Conservation (phyloP, 352 stramenopile species). For the Thalassiosira exigua region DNA sequence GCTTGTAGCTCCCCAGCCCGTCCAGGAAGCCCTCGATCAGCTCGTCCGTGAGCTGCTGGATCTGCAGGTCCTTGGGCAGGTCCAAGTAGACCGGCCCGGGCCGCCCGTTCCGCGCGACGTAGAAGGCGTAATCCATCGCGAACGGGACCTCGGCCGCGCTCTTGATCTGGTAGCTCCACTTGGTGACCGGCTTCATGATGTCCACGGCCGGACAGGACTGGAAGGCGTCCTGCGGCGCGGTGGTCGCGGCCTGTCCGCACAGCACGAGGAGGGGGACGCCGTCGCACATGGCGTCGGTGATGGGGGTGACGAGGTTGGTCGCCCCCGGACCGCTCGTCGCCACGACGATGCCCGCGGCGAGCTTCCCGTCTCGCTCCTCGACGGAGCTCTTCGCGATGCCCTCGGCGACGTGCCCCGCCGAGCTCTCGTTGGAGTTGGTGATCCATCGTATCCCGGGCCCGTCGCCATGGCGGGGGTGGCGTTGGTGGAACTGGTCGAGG, state of each 20-base stretch:
- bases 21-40: constrained; percentile 74
- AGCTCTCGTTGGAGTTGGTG: constrained; percentile 83
- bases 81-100: constrained; percentile 94
- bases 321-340: constrained; percentile 92
- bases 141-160: constrained; percentile 93
- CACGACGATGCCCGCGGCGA: constrained; percentile 89
- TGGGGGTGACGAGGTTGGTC: constrained; percentile 93
- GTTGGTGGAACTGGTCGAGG: constrained; percentile 93
- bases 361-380: constrained; percentile 48
- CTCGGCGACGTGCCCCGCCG: constrained; percentile 77
- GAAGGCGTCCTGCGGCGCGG: constrained; percentile 92
- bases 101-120: constrained; percentile 92
- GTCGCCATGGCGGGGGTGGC: constrained; percentile 71
- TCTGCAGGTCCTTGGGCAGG: constrained; percentile 94
- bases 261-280: constrained; percentile 94
- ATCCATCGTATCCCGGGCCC: constrained; percentile 79
- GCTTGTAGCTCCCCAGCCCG: constrained; percentile 27
- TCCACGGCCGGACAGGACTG: constrained; percentile 89
- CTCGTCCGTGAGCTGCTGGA: constrained; percentile 75
- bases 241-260: constrained; percentile 92
- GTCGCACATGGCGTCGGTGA: constrained; percentile 94
- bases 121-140: constrained; percentile 95
- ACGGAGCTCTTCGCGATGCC: constrained; percentile 80
- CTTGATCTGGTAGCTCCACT: constrained; percentile 97
- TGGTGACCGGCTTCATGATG: constrained; percentile 90